phyloP scores from a whole-genome alignment of 108 stramenopile species.

The Nitzschia sp. region DNA sequence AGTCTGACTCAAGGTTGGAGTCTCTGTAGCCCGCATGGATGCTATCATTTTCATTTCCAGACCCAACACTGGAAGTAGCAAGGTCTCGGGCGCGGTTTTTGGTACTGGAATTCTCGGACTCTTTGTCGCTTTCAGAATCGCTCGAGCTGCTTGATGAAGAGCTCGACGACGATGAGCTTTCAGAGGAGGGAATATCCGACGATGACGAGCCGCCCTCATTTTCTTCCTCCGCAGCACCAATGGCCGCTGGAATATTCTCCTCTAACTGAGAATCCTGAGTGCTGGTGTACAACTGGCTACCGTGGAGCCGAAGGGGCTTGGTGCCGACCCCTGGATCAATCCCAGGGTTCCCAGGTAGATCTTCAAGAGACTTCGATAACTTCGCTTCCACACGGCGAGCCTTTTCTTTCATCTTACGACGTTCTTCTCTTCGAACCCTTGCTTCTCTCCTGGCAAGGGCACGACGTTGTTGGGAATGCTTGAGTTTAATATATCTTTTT shows the following conservation, averaged over 20 bases:
- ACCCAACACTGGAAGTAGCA: slow-evolving; percentile 4
- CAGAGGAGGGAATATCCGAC: slow-evolving; percentile 51
- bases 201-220: slow-evolving; percentile 27
- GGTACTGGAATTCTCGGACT: slow-evolving; percentile 17
- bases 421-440: slow-evolving; percentile 18
- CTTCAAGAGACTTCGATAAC: slow-evolving; percentile 3
- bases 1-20: slow-evolving; percentile 34
- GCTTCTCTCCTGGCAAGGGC: slow-evolving; percentile 53
- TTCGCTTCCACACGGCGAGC: slow-evolving; percentile 38
- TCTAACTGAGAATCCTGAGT: not conserved
- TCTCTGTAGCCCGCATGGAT: not conserved
- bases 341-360: not conserved
- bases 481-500: slow-evolving; percentile 54
- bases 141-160: slow-evolving; percentile 78
- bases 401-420: slow-evolving; percentile 17
- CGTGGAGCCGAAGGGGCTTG: slow-evolving; percentile 19
- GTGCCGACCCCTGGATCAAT: slow-evolving; percentile 5
- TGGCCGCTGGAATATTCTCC: not conserved
- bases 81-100: not conserved
- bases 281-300: slow-evolving; percentile 4
- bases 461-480: slow-evolving; percentile 60
- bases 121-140: slow-evolving; percentile 66
- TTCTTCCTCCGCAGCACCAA: slow-evolving; percentile 12
- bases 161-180: slow-evolving; percentile 75
- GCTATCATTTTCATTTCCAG: slow-evolving; percentile 32